Evolutionary conservation across 306 rosid species (phyloP).

Genomic region (Corylus heterophylla): DNA sequence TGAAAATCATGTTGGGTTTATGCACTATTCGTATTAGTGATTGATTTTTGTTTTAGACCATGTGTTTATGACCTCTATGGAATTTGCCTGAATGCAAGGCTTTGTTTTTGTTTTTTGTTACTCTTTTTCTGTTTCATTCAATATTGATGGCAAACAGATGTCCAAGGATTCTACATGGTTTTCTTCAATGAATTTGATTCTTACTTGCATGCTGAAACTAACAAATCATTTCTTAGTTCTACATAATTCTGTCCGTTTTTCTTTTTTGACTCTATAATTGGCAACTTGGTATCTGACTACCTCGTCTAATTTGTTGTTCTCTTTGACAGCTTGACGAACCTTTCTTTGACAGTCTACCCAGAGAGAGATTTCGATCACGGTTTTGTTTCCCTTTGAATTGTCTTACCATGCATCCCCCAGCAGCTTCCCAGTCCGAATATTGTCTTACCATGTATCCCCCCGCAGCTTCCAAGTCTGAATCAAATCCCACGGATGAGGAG

Average conservation of each 20-base stretch:
- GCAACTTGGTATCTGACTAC: not conserved
- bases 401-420: slow-evolving; percentile 28
- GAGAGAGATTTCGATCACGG: not conserved
- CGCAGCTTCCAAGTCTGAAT: not conserved
- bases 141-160: not conserved
- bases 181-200: not conserved
- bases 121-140: not conserved
- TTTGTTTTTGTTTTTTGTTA: not conserved
- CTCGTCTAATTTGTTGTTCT: not conserved
- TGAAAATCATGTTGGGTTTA: not conserved
- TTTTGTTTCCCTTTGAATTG: not conserved
- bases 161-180: not conserved
- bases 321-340: not conserved
- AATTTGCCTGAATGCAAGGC: not conserved
- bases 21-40: not conserved
- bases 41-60: slow-evolving; percentile 1
- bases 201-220: not conserved
- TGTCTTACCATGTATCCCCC: slow-evolving; percentile 27
- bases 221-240: not conserved
- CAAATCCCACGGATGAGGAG: slow-evolving; percentile 15
- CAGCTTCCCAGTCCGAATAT: not conserved
- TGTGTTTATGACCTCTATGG: not conserved
- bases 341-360: not conserved
- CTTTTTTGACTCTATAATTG: not conserved
- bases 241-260: not conserved